A percentile compares a stretch with the other conserved stretches of the same genome.
Conservation (phyloP, 495 filamentous ascomycete genomes). For the Podospora fimiseda region DNA sequence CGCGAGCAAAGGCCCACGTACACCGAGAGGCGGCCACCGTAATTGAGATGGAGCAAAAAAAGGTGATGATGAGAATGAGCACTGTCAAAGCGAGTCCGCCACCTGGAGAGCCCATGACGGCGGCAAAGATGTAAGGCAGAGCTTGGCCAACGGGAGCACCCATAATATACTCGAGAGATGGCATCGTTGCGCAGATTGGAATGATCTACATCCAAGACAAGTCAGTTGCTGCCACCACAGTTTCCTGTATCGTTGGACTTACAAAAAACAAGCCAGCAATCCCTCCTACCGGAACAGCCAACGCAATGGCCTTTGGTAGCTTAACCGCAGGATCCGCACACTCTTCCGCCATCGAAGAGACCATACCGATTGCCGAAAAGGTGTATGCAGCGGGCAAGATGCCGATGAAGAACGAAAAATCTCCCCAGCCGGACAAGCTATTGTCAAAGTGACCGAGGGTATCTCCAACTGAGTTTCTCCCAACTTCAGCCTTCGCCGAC, state of each 20-base stretch:
- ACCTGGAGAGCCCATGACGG: conserved; percentile 49
- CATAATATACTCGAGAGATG: conserved; percentile 44
- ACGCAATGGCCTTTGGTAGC: conserved; percentile 52
- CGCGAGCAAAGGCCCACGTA: conserved; percentile 57
- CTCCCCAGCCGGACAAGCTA: conserved; percentile 45
- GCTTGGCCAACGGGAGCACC: conserved; percentile 52
- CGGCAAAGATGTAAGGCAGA: conserved; percentile 51
- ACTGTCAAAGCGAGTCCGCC: conserved; percentile 70
- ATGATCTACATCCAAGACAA: conserved; percentile 32
- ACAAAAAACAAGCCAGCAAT: conserved; percentile 54
- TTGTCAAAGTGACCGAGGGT: conserved; percentile 48
- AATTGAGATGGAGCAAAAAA: conserved; percentile 54
- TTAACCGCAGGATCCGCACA: conserved; percentile 51
- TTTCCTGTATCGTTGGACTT: too few species aligned
- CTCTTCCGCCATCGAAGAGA: conserved; percentile 52
- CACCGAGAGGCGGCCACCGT: conserved; percentile 54
- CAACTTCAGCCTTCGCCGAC: conserved; percentile 47
- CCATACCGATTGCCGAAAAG: conserved; percentile 55
- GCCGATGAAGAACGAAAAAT: conserved; percentile 50
- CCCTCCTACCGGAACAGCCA: conserved; percentile 53
- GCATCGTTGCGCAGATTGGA: conserved; percentile 58
- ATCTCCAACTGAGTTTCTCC: conserved; percentile 37
- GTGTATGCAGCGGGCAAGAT: conserved; percentile 49
- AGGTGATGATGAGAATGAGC: conserved; percentile 61
- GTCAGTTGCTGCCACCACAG: too few species aligned